These are phyloP conservation scores for Pythium aristosporum DNA, from an alignment of 352 stramenopile species.

Conservation along the genomic window DNA sequence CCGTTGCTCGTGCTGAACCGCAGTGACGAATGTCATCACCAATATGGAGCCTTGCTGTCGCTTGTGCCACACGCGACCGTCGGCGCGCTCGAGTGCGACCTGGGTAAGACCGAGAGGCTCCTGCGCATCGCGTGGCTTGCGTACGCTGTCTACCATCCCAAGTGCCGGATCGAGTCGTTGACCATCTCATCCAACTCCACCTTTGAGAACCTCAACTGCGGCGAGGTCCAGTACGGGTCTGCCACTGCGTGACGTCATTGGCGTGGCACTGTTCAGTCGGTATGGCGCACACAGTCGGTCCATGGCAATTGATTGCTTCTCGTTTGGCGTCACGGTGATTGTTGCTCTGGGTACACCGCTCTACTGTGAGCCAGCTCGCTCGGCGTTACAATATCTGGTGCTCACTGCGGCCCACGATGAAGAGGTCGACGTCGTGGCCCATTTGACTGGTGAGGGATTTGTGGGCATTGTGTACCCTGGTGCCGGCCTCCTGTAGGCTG, in stretches of 20 bases:
- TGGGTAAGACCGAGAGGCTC: background rate
- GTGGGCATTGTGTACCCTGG: conserved; percentile 8
- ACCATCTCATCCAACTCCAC: background rate
- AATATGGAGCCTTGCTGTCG: background rate
- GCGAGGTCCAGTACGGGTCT: conserved; percentile 2
- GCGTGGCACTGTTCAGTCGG: background rate
- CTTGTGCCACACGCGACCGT: background rate
- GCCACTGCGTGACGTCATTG: conserved; percentile 8
- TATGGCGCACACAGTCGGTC: background rate
- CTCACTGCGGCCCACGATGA: background rate
- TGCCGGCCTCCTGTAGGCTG: conserved; percentile 5
- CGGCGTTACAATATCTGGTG: background rate
- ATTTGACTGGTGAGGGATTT: background rate
- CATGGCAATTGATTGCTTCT: background rate
- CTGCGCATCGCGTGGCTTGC: conserved; percentile 8
- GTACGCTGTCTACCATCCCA: conserved; percentile 8
- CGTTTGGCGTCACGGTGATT: background rate
- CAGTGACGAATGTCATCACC: background rate
- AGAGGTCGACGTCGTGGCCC: conserved; percentile 6
- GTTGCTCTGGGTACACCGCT: background rate
- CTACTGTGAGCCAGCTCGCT: conserved; percentile 1
- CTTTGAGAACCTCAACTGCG: background rate
- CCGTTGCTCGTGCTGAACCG: background rate
- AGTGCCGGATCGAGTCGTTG: background rate
- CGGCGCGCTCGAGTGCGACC: background rate